Conservation (phyloP, 768 basidiomycete species). For the Mycena chlorophos region DNA sequence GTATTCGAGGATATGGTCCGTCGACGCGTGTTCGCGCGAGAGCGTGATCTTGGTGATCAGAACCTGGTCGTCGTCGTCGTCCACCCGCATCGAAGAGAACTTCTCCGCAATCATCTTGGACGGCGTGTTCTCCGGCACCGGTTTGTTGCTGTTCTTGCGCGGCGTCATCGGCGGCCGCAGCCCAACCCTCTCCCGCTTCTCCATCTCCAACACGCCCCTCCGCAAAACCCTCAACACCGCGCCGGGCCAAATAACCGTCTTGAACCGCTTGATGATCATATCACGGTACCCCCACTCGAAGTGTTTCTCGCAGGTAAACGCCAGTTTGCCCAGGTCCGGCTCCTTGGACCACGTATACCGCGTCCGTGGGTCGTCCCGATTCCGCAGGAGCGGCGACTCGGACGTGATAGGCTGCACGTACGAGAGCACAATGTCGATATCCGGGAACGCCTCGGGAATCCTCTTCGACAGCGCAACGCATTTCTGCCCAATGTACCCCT, state of each 20-base stretch:
- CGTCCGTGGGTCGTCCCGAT: too few species aligned
- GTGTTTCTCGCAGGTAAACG: slow-evolving; percentile 78
- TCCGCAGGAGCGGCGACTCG: too few species aligned
- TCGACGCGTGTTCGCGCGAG: slow-evolving; percentile 64
- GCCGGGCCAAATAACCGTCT: slow-evolving; percentile 79
- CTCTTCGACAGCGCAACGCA: slow-evolving; percentile 61
- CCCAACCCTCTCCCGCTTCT: slow-evolving; percentile 37
- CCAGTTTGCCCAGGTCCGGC: slow-evolving; percentile 70
- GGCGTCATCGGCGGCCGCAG: slow-evolving; percentile 38
- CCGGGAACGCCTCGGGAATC: slow-evolving; percentile 68
- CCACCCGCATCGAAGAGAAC: slow-evolving; percentile 49
- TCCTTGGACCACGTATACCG: slow-evolving; percentile 59
- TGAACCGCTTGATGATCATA: slow-evolving; percentile 79
- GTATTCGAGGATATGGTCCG: slow-evolving; percentile 74
- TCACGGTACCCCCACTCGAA: slow-evolving; percentile 93
- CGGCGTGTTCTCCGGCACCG: slow-evolving; percentile 43
- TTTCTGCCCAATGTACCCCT: slow-evolving; percentile 63
- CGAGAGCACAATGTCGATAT: slow-evolving; percentile 69
- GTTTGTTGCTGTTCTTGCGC: slow-evolving; percentile 32
- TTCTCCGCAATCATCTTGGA: slow-evolving; percentile 57
- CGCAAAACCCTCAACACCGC: slow-evolving; percentile 70
- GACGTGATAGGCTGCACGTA: slow-evolving; percentile 81
- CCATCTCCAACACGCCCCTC: slow-evolving; percentile 55
- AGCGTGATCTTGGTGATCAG: slow-evolving; percentile 70
- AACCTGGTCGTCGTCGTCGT: slow-evolving; percentile 37